A percentile compares a stretch with the other conserved stretches of the same genome.
Evolutionary conservation across 768 basidiomycete genomes (phyloP).

Genomic region (Lanmaoa rubissima): DNA sequence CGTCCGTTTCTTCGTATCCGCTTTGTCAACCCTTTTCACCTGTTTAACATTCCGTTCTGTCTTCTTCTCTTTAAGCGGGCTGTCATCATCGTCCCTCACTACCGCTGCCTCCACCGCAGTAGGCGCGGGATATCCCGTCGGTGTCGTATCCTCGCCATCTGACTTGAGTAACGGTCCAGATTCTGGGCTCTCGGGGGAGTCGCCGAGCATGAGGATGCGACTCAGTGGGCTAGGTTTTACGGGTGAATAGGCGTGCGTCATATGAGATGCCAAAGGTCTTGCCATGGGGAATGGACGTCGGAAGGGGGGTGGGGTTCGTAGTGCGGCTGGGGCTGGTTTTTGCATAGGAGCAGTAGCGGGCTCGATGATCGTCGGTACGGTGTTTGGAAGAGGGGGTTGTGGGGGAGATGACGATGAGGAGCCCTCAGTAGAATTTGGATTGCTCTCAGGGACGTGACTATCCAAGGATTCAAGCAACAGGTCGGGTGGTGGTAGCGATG

Average conservation of each 20-base stretch:
- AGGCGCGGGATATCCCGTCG: conserved; percentile 25
- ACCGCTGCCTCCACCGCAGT: conserved; percentile 2
- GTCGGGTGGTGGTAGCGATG: conserved; percentile 51
- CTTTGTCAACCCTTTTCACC: conserved; percentile 10
- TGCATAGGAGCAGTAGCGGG: conserved; percentile 10
- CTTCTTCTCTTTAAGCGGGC: conserved; percentile 54
- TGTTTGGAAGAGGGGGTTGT: conserved; percentile 5
- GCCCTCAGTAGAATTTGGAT: neutral
- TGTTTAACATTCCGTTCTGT: conserved; percentile 31
- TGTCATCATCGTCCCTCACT: conserved; percentile 47
- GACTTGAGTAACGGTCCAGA: neutral
- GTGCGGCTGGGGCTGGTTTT: conserved; percentile 3
- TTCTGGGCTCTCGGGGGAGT: conserved; percentile 51
- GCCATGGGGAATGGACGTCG: conserved; percentile 64
- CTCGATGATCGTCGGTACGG: conserved; percentile 23
- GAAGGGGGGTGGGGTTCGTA: conserved; percentile 23
- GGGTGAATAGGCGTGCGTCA: conserved; percentile 82
- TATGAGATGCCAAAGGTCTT: conserved; percentile 64
- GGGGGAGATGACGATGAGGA: neutral
- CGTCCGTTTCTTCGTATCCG: conserved; percentile 28
- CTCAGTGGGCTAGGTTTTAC: conserved; percentile 78
- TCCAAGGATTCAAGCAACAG: conserved; percentile 33
- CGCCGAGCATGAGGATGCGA: conserved; percentile 68
- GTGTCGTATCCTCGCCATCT: conserved; percentile 23
- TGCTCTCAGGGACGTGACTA: conserved; percentile 18